Base-by-base conservation (phyloP, 2,329 filamentous ascomycete genomes). In the Cladosporium sp. region DNA sequence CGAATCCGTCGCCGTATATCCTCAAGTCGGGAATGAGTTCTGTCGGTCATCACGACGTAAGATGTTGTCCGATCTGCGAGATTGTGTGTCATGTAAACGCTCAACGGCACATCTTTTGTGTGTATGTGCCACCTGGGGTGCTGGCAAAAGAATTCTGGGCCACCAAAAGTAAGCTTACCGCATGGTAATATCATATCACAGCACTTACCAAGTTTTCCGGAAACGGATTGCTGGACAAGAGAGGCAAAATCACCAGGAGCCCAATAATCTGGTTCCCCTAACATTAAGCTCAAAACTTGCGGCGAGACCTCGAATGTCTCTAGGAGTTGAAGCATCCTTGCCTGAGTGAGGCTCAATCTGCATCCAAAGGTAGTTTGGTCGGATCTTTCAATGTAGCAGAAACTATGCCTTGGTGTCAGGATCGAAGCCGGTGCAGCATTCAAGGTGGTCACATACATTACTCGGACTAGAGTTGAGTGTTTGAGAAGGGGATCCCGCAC, bases 71-170 rank as follows among this genome's bases (percentile, higher is more conserved):
- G 2, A 6, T 28, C 26, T 5, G 16, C 14, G 2, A 50, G 14
- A n/a, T 61, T n/a, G 37, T 61, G 58, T 14, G 37, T 29, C 58
- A 61, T 61, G 40, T 61, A 50, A 6, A 61, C 58, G 16, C 40
- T 61, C 23, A 50, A 29, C 14, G 58, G 40, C 23, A 61, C 16
- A 16, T 31, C 40, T 33, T 33, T n/a, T 10, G 26, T 50, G 40
- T 61, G 37, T 18, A 49, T 61, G 12, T 61, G 58, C 58, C 58
- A 61, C 5, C 40, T 26, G n/a, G 58, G 58, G 6, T 61, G 58
- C 40, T 61, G 58, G 21, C 58, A 61, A 18, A 61, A 50, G 18
- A 46, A 61, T n/a, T 61, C 58, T 61, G 29, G 16, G 10, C 23
- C 10, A 31, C 6, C 31, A 11, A 8, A 8, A 31, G 31, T 31